Percentiles rank a stretch among this genome's conserved stretches.
These are phyloP conservation scores for Aspergillus calidoustus DNA, from an alignment of 2,329 filamentous ascomycete species.

Conservation along the genomic window DNA sequence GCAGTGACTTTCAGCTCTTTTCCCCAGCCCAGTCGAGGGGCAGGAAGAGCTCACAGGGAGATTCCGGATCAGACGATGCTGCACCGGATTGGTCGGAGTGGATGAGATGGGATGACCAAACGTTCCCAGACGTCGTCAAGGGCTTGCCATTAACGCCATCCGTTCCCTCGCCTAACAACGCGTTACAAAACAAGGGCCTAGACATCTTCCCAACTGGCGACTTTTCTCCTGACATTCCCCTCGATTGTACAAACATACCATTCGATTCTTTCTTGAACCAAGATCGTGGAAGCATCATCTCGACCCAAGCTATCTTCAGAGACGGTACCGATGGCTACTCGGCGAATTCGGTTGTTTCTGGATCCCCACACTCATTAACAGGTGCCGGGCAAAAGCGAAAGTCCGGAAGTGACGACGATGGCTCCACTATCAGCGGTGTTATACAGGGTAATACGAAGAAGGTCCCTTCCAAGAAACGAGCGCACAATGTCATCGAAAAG, in stretches of 20 bases:
- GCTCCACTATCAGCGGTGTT: constrained; percentile 35
- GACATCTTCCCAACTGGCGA: constrained; percentile 26
- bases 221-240: constrained; percentile 38
- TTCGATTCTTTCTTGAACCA: constrained; percentile 25
- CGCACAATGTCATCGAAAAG: constrained; percentile 98
- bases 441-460: constrained; percentile 49
- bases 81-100: constrained; percentile 51
- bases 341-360: constrained; percentile 25
- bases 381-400: constrained; percentile 67
- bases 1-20: constrained; percentile 41
- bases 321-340: constrained; percentile 18
- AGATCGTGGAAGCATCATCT: constrained; percentile 10
- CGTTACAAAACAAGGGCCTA: constrained; percentile 27
- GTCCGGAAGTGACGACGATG: constrained; percentile 61
- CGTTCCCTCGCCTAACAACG: constrained; percentile 33
- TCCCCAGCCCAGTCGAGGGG: constrained; percentile 30
- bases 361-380: constrained; percentile 33
- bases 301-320: constrained; percentile 12
- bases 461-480: constrained; percentile 81
- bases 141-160: constrained; percentile 31
- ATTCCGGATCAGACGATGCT: constrained; percentile 31
- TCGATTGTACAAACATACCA: constrained; percentile 36
- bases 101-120: constrained; percentile 51
- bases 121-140: constrained; percentile 34
- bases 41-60: constrained; percentile 26